Conservation (phyloP, 73 alveolate genomes). For the Blepharisma japonicum region DNA sequence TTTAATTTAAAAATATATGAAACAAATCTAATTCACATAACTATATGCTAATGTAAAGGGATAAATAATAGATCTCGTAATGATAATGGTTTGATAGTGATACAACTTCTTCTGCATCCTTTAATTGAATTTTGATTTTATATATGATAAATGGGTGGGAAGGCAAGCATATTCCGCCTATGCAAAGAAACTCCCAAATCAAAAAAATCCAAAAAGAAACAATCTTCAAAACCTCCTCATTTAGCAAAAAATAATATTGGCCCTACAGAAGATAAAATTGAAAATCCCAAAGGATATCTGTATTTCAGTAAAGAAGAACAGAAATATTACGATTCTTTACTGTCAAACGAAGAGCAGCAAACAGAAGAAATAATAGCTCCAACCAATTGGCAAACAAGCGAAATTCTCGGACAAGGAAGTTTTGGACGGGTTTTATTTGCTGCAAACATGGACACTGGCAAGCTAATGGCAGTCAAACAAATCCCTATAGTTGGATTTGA, state of each 20-base stretch:
- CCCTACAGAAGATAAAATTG: neutral
- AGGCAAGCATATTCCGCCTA: too few species aligned
- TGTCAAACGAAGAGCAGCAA: neutral
- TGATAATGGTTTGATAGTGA: too few species aligned
- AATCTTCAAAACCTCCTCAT: too few species aligned
- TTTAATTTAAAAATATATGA: too few species aligned
- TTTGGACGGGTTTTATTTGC: slow-evolving; percentile 73
- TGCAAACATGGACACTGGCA: slow-evolving; percentile 49
- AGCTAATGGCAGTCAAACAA: slow-evolving; percentile 55
- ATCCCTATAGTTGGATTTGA: slow-evolving; percentile 36
- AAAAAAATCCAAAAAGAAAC: too few species aligned
- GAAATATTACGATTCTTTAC: neutral
- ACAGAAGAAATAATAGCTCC: neutral
- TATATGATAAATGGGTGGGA: too few species aligned
- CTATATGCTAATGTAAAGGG: too few species aligned
- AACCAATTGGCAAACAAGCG: slow-evolving; percentile 17
- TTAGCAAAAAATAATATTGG: neutral
- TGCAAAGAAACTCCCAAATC: too few species aligned
- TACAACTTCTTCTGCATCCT: too few species aligned
- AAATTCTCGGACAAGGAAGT: slow-evolving; percentile 59
- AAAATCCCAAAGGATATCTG: neutral
- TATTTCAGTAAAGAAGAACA: slow-evolving; percentile 13
- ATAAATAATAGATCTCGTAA: too few species aligned
- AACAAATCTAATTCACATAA: too few species aligned
- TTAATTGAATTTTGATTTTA: too few species aligned